Evolutionary conservation across 495 filamentous ascomycete genomes (phyloP).

Genomic region (Lasiosphaeriaceae sp.): DNA sequence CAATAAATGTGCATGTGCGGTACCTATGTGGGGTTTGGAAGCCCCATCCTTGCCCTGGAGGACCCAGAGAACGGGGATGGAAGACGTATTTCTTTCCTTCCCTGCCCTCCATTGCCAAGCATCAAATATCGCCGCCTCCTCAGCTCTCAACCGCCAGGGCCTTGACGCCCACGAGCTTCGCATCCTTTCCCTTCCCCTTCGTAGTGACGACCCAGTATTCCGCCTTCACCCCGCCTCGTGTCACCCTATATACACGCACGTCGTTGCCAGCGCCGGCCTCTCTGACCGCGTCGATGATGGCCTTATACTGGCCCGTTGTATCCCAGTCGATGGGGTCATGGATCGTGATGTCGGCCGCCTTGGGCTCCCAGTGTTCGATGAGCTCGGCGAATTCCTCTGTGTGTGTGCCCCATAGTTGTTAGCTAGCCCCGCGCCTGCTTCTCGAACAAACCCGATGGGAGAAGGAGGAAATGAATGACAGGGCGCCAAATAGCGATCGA

Average conservation of each 20-base stretch:
- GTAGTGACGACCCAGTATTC: constrained; percentile 71
- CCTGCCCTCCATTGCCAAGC: no score
- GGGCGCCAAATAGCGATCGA: no score
- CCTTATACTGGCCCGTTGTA: constrained; percentile 52
- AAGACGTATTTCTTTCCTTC: no score
- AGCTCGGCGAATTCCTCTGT: constrained; percentile 56
- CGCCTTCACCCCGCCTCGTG: constrained; percentile 53
- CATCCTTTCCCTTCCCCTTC: constrained; percentile 42
- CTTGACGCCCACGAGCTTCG: constrained; percentile 68
- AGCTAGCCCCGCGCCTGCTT: no score
- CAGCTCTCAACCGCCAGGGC: constrained; percentile 64
- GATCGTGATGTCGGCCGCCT: constrained; percentile 49
- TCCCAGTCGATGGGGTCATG: constrained; percentile 59
- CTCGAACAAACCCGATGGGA: no score
- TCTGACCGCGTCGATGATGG: constrained; percentile 54
- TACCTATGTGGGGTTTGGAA: no score
- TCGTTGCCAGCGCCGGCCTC: constrained; percentile 56
- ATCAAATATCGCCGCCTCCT: no score
- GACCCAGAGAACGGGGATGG: no score
- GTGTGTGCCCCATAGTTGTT: no score
- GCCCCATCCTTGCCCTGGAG: no score
- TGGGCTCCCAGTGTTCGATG: constrained; percentile 48
- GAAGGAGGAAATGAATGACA: no score
- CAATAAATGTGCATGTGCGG: no score
- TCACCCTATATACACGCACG: constrained; percentile 69